phyloP scores from a whole-genome alignment of 2,329 filamentous ascomycete species.

The Pestalotiopsis sp. region DNA sequence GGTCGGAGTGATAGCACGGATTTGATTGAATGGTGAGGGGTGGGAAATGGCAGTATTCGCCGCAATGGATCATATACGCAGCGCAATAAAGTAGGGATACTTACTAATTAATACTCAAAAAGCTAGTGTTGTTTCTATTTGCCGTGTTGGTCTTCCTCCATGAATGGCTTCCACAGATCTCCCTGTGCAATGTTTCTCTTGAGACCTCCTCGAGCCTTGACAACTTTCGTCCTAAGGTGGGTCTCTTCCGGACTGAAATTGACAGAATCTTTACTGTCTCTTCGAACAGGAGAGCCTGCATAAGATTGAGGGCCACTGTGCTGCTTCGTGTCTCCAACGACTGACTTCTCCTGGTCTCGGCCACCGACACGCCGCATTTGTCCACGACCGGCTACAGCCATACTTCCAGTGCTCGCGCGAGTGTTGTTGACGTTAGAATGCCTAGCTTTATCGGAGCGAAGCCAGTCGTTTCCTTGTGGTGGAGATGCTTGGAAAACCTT shows the following conservation, averaged over 20 bases:
- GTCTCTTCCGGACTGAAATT: neutral
- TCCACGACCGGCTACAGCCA: slow-evolving; percentile 18
- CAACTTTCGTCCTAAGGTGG: neutral
- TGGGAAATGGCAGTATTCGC: too few species aligned
- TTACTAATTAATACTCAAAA: neutral
- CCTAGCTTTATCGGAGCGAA: slow-evolving; percentile 21
- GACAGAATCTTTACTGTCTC: neutral
- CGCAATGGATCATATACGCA: neutral
- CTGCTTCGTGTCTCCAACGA: neutral
- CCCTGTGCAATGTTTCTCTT: neutral
- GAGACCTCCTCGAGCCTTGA: neutral
- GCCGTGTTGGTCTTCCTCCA: neutral
- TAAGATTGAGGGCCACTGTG: neutral
- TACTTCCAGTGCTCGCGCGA: slow-evolving; percentile 9
- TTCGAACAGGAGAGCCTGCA: neutral
- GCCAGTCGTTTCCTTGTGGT: slow-evolving; percentile 25
- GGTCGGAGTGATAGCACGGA: too few species aligned
- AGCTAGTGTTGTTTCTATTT: neutral
- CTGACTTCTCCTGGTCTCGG: neutral
- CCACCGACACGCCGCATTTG: slow-evolving; percentile 3
- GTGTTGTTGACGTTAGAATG: neutral
- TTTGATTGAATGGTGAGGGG: too few species aligned
- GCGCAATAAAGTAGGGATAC: neutral
- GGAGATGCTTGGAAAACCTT: slow-evolving; percentile 22
- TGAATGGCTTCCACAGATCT: neutral